phyloP scores from a whole-genome alignment of 176 grass and related monocot species.

The Oryza meyeriana region DNA sequence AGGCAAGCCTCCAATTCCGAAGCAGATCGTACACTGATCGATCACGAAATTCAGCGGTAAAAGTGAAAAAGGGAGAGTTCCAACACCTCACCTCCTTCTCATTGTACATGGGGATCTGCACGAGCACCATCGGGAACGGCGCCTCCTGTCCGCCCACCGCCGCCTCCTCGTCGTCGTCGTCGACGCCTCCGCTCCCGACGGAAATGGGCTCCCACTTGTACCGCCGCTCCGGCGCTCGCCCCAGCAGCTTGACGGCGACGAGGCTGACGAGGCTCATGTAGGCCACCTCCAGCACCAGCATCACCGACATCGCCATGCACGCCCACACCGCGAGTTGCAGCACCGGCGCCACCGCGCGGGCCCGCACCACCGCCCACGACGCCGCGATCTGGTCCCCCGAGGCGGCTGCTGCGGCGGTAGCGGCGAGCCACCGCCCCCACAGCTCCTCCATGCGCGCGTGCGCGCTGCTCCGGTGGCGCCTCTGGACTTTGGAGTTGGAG shows the following conservation, averaged over 20 bases:
- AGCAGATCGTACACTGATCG: neutral
- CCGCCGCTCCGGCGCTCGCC: slow-evolving; percentile 50
- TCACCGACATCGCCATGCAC: slow-evolving; percentile 76
- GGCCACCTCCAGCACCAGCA: slow-evolving; percentile 62
- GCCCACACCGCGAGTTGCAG: slow-evolving; percentile 41
- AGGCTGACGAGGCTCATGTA: slow-evolving; percentile 63
- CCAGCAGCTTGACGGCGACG: slow-evolving; percentile 46
- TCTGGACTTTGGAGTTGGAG: neutral
- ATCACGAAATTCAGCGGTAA: neutral
- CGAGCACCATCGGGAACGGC: slow-evolving; percentile 70
- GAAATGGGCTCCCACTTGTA: slow-evolving; percentile 71
- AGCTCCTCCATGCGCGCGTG: neutral
- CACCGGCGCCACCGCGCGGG: slow-evolving; percentile 43
- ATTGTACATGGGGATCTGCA: slow-evolving; percentile 96
- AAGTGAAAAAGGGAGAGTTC: neutral
- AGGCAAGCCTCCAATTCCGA: neutral
- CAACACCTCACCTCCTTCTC: slow-evolving; percentile 66
- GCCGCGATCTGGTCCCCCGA: neutral
- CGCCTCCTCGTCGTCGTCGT: slow-evolving; percentile 24
- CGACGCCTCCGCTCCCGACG: neutral
- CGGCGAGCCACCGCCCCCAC: slow-evolving; percentile 14
- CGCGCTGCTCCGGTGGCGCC: neutral
- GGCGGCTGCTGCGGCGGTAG: neutral
- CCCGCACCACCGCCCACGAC: slow-evolving; percentile 36
- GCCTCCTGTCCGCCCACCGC: neutral